phyloP scores from a whole-genome alignment of 495 filamentous ascomycete genomes.

The Daldinia vernicosa region DNA sequence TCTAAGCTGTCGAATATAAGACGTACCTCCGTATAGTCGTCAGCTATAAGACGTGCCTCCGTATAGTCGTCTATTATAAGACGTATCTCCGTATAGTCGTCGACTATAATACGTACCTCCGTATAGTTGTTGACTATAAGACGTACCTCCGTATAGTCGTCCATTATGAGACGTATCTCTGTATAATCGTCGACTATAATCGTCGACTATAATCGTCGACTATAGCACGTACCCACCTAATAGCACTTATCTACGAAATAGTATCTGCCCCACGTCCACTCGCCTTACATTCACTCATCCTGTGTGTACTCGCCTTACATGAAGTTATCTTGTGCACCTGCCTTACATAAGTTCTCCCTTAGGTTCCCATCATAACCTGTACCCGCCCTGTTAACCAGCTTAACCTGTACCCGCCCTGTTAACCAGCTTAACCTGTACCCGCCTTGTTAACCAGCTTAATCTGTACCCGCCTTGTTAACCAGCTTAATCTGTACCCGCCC shows the following conservation, averaged over 20 bases:
- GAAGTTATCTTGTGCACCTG: background rate
- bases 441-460: background rate
- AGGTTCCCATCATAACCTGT: background rate
- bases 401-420: background rate
- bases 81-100: background rate
- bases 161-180: background rate
- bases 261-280: background rate
- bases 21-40: background rate
- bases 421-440: background rate
- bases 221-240: background rate
- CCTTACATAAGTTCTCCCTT: background rate
- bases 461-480: background rate
- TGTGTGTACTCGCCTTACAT: background rate
- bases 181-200: background rate
- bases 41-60: too few species aligned
- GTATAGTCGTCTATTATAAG: background rate
- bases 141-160: background rate
- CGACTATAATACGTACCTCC: too few species aligned
- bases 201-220: too few species aligned
- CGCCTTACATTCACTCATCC: background rate
- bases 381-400: background rate
- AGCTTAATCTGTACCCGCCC: background rate
- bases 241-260: background rate
- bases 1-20: background rate
- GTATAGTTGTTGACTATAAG: too few species aligned